phyloP scores from a whole-genome alignment of 2,329 filamentous ascomycete species.

The Hawksworthiomyces lignivorus region DNA sequence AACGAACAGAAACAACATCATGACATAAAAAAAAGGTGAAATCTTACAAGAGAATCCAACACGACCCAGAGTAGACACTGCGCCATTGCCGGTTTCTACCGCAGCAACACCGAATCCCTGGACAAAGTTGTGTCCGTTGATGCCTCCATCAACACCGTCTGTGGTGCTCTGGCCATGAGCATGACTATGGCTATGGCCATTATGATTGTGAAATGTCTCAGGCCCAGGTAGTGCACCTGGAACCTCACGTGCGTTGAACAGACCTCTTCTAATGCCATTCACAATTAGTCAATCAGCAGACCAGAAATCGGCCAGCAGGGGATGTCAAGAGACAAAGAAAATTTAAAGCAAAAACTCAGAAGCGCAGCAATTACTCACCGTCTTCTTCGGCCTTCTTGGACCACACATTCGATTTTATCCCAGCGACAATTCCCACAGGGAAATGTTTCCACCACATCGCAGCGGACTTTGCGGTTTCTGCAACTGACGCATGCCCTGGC shows the following conservation, averaged over 20 bases:
- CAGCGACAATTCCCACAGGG: slow-evolving; percentile 83
- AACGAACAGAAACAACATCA: no score
- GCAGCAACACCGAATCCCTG: neutral
- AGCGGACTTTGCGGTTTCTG: slow-evolving; percentile 81
- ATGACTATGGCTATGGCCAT: slow-evolving; percentile 1
- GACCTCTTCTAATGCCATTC: slow-evolving; percentile 9
- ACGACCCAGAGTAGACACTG: slow-evolving; percentile 1
- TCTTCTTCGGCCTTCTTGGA: slow-evolving; percentile 76
- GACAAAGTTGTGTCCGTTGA: slow-evolving; percentile 4
- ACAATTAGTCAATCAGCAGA: slow-evolving; percentile 4
- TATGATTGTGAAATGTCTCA: slow-evolving; percentile 7
- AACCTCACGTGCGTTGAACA: slow-evolving; percentile 14
- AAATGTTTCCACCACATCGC: slow-evolving; percentile 83
- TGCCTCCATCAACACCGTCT: slow-evolving; percentile 3
- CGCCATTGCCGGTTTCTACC: neutral
- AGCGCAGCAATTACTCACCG: slow-evolving; percentile 51
- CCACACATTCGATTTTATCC: slow-evolving; percentile 69
- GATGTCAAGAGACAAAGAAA: neutral
- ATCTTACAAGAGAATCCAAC: no score
- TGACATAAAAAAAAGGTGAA: no score
- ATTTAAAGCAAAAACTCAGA: neutral
- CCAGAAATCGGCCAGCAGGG: slow-evolving; percentile 22
- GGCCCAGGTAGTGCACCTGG: slow-evolving; percentile 5
- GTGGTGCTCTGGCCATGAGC: neutral
- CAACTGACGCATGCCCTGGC: slow-evolving; percentile 87